These are phyloP conservation scores for Favolaschia claudopus DNA, from an alignment of 768 basidiomycete species.

Conservation along the genomic window DNA sequence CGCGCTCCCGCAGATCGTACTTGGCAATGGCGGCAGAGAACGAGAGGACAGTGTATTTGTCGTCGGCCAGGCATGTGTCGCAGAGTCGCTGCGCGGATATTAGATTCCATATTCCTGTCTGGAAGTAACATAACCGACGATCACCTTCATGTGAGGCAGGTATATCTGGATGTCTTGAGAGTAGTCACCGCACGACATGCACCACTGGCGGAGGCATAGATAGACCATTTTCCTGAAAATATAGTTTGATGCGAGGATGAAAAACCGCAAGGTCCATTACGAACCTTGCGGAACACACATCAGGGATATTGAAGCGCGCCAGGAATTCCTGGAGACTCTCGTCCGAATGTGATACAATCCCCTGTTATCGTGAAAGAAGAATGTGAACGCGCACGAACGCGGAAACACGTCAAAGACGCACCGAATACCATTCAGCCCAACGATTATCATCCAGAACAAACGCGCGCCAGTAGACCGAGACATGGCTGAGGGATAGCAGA, in stretches of 20 bases:
- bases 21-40: constrained; percentile 11
- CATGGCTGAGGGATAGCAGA: constrained; percentile 20
- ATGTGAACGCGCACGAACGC: too few species aligned
- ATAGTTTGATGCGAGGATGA: neutral
- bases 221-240: constrained; percentile 7
- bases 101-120: neutral
- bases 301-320: constrained; percentile 7
- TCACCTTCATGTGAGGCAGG: constrained; percentile 14
- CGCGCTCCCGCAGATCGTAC: constrained; percentile 19
- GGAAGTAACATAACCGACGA: neutral
- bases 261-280: neutral
- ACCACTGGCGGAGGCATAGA: neutral
- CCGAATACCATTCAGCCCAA: constrained; percentile 17
- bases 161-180: constrained; percentile 6
- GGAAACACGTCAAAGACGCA: neutral
- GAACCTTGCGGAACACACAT: constrained; percentile 8
- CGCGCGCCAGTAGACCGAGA: constrained; percentile 19
- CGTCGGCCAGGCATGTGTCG: constrained; percentile 1
- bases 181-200: constrained; percentile 1
- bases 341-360: neutral
- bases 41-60: constrained; percentile 7
- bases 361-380: neutral
- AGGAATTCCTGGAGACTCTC: constrained; percentile 10
- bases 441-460: constrained; percentile 22
- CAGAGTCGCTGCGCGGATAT: constrained; percentile 1